These are phyloP conservation scores for Biscogniauxia marginata DNA, from an alignment of 2,329 filamentous ascomycete genomes.

Conservation along the genomic window DNA sequence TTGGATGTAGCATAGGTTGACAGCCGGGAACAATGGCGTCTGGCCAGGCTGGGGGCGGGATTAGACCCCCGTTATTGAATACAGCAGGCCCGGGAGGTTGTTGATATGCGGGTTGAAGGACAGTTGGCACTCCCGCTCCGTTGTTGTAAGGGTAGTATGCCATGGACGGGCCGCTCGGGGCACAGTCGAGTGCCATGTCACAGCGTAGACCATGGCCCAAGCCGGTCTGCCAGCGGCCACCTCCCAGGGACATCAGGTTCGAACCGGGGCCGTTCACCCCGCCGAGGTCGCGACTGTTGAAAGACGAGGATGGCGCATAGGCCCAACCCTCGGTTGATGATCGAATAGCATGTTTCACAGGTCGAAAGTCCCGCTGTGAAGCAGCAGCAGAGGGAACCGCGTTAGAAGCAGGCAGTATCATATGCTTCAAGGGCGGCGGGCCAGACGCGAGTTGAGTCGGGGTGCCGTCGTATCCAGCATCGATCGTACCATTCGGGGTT, in stretches of 20 bases:
- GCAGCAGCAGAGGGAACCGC: constrained; percentile 33
- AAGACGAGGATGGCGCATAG: constrained; percentile 14
- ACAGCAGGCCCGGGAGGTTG: constrained; percentile 38
- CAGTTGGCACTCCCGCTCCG: constrained; percentile 29
- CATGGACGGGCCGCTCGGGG: constrained; percentile 22
- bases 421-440: constrained; percentile 78
- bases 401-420: constrained; percentile 64
- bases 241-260: constrained; percentile 12
- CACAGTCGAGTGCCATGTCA: constrained; percentile 25
- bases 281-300: constrained; percentile 17
- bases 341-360: constrained; percentile 14
- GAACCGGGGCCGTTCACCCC: constrained; percentile 17
- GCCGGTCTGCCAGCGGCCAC: constrained; percentile 19
- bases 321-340: constrained; percentile 23
- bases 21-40: constrained; percentile 35
- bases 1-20: constrained; percentile 31
- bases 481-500: constrained; percentile 89
- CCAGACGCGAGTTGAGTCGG: constrained; percentile 70
- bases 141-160: constrained; percentile 30
- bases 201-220: constrained; percentile 19
- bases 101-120: constrained; percentile 34
- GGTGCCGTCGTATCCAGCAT: constrained; percentile 87
- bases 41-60: constrained; percentile 38
- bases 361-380: constrained; percentile 23
- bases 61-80: constrained; percentile 40